Evolutionary conservation across 257 asterid species (phyloP).

Genomic region (Solanum ossicruentum): DNA sequence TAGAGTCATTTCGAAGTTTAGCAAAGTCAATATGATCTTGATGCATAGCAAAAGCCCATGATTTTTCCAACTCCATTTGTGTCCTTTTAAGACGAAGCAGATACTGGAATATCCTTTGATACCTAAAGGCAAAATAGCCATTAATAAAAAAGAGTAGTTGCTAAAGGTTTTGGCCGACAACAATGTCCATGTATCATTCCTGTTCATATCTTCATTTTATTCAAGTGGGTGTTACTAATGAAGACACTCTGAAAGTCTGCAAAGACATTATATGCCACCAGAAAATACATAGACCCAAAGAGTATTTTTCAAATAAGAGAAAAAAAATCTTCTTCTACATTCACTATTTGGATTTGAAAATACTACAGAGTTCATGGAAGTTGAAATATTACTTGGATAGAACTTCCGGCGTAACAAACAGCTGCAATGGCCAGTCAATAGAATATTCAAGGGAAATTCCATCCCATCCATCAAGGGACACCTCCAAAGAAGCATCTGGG

Average conservation of each 20-base stretch:
- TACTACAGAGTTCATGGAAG: neutral
- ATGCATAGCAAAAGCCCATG: slow-evolving; percentile 97
- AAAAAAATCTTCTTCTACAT: neutral
- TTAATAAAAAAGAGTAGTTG: neutral
- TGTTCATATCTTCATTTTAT: neutral
- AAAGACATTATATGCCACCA: neutral
- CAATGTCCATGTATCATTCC: neutral
- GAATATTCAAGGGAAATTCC: slow-evolving; percentile 84
- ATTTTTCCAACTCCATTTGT: slow-evolving; percentile 95
- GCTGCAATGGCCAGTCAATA: slow-evolving; percentile 95
- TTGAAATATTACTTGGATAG: slow-evolving; percentile 68
- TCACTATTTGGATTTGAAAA: neutral
- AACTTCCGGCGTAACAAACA: slow-evolving; percentile 85
- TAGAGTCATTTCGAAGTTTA: slow-evolving; percentile 31
- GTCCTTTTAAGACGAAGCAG: slow-evolving; percentile 85
- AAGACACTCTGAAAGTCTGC: neutral
- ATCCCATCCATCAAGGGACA: slow-evolving; percentile 93
- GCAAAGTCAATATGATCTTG: slow-evolving; percentile 84
- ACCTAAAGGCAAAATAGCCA: slow-evolving; percentile 34
- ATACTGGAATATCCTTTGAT: slow-evolving; percentile 84
- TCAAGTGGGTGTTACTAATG: neutral
- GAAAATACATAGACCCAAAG: neutral
- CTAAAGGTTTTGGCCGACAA: slow-evolving; percentile 4
- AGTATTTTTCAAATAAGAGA: neutral
- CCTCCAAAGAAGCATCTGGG: slow-evolving; percentile 49